Percentiles rank a stretch among this genome's conserved stretches.
Evolutionary conservation across 805 yeast genomes (phyloP).

Genomic region (Spathaspora gorwiae): DNA sequence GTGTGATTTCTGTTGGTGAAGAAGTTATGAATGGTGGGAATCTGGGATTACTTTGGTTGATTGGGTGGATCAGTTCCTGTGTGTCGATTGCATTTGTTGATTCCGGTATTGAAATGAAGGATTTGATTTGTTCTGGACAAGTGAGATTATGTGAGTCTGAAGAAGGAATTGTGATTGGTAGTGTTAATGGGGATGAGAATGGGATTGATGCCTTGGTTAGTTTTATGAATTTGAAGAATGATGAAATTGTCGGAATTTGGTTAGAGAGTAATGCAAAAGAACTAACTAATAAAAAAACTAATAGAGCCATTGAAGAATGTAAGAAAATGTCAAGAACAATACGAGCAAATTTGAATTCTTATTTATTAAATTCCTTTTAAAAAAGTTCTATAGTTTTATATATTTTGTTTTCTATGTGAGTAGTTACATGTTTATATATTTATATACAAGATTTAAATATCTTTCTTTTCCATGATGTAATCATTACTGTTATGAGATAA

Average conservation of each 20-base stretch:
- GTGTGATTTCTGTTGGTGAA: constrained; percentile 51
- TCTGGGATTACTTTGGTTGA: constrained; percentile 28
- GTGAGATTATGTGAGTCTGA: constrained; percentile 15
- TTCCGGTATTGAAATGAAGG: constrained; percentile 76
- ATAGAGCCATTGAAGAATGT: constrained; percentile 39
- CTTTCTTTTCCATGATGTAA: constrained; percentile 3
- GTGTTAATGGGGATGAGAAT: constrained; percentile 6
- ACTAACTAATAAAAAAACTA: constrained; percentile 13
- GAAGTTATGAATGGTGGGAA: constrained; percentile 9
- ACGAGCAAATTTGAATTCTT: constrained; percentile 43
- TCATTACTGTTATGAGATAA: constrained; percentile 12
- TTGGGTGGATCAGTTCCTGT: constrained; percentile 54
- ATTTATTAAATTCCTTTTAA: constrained; percentile 22
- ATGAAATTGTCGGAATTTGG: constrained; percentile 61
- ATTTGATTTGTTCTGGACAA: constrained; percentile 67
- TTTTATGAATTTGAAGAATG: constrained; percentile 49
- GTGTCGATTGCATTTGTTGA: constrained; percentile 75
- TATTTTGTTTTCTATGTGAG: too few species aligned
- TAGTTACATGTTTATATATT: too few species aligned
- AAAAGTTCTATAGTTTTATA: background rate
- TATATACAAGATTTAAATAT: constrained; percentile 1
- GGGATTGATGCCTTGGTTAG: constrained; percentile 41
- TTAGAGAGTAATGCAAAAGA: constrained; percentile 23
- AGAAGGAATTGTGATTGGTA: constrained; percentile 14
- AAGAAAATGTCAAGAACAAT: constrained; percentile 38